These are phyloP conservation scores for Yueomyces sp. DNA, from an alignment of 805 yeast genomes.

Conservation along the genomic window DNA sequence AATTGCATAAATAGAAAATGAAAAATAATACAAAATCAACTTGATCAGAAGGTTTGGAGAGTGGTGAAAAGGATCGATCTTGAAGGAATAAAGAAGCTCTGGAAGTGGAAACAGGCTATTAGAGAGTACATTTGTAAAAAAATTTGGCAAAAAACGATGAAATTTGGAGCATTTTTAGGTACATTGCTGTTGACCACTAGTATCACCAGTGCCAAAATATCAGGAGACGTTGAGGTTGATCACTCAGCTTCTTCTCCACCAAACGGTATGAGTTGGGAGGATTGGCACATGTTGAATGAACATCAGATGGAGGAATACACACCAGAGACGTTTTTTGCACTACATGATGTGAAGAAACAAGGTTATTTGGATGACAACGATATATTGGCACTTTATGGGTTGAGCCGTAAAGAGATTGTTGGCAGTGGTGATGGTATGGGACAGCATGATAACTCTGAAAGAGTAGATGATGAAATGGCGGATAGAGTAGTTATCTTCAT, in stretches of 20 bases:
- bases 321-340: constrained; percentile 58
- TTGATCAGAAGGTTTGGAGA: no score
- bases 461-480: constrained; percentile 40
- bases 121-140: no score
- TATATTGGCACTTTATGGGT: constrained; percentile 70
- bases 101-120: no score
- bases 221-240: background rate
- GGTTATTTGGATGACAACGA: constrained; percentile 47
- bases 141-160: background rate
- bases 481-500: constrained; percentile 43
- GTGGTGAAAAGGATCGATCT: no score
- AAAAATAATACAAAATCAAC: no score
- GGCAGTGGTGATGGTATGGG: constrained; percentile 93
- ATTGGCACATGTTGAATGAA: constrained; percentile 85
- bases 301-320: constrained; percentile 68
- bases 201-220: background rate
- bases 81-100: no score
- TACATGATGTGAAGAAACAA: constrained; percentile 60
- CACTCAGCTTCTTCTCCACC: constrained; percentile 22
- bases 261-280: constrained; percentile 52
- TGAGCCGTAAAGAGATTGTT: constrained; percentile 53
- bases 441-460: constrained; percentile 50
- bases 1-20: no score
- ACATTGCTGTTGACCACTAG: background rate
- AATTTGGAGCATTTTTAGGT: background rate